Evolutionary conservation across 768 basidiomycete species (phyloP), one percentile per base, ranked within the genome.

Genomic region (Boletus reticulatus): DNA sequence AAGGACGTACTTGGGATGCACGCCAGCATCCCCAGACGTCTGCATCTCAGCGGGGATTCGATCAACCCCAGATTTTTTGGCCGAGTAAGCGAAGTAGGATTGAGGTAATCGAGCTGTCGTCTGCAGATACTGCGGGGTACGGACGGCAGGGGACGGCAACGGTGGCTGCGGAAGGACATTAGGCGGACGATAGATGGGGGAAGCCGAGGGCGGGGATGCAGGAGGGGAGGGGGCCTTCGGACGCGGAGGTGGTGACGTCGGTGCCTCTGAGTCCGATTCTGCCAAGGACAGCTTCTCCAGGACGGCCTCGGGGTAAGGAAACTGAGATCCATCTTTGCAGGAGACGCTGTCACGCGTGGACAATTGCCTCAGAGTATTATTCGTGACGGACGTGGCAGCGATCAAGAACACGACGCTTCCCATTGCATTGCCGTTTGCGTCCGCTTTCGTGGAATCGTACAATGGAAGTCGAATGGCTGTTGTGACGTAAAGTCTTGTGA

Each of bases 391-490:
- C 45, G 53, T 55, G 57, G 52, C 58, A 56, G 36, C 48, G 55
- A 70, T 66, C 57, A 57, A 57, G 55, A 70, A 64, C 50, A 59
- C 61, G 55, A 69, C 52, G 59, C 57, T 64, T 66, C 68, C 68
- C 58, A 58, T 58, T 58, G 58, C 60, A 37, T 57, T 64, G 56
- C 58, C 59, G 64, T 58, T 64, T 64, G 53, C 20, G 58, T 69
- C 67, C 57, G 68, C 53, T 68, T 50, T 70, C 46, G 59, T 64
- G 62, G 64, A 62, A 62, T 68, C 61, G 55, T 62, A 69, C 62
- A 69, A 70, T 70, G 68, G 68, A 69, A 69, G 68, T 24, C 54
- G 67, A 37, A 69, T 50, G n/a, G 36, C 68, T 69, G 43, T 29
- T 38, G 41, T 66, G 66, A 69, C 68, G 68, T 69, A 69, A 69